A percentile compares a stretch with the other conserved stretches of the same genome.
phyloP scores from a whole-genome alignment of 257 asterid genomes.

The Nicotiana paniculata region DNA sequence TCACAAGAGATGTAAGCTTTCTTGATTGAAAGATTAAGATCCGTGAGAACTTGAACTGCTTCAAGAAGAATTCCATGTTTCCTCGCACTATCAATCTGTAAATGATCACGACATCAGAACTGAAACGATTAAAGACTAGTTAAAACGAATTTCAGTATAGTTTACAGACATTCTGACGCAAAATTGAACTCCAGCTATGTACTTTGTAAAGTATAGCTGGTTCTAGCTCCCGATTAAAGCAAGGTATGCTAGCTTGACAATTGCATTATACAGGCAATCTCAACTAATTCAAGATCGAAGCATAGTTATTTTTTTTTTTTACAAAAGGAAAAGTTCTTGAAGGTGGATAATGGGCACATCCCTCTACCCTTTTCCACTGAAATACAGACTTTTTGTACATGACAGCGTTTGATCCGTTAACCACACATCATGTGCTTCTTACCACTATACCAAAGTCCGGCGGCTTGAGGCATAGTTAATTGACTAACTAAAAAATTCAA shows the following conservation, averaged over 20 bases:
- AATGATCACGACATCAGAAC: background rate
- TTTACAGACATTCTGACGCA: background rate
- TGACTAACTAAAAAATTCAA: background rate
- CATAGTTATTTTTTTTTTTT: too few relatives aligned
- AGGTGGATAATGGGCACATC: too few relatives aligned
- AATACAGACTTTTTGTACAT: too few relatives aligned
- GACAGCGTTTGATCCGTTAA: too few relatives aligned
- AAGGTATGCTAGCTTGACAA: background rate
- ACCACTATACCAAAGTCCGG: too few relatives aligned
- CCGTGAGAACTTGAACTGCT: constrained; percentile 81
- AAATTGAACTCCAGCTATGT: background rate
- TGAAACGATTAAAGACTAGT: background rate
- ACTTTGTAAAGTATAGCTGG: background rate
- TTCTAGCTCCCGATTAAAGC: background rate
- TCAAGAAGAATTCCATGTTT: constrained; percentile 88
- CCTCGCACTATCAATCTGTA: constrained; percentile 83
- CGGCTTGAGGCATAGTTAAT: background rate
- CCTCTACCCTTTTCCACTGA: too few relatives aligned
- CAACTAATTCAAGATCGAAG: too few relatives aligned
- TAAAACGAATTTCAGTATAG: background rate
- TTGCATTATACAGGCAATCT: too few relatives aligned
- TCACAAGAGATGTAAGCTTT: constrained; percentile 92
- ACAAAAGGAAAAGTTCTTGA: too few relatives aligned
- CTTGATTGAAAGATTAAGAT: constrained; percentile 81
- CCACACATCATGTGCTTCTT: too few relatives aligned